These are phyloP conservation scores for Aspergillus olivimuriae DNA, from an alignment of 495 filamentous ascomycete species.

Conservation along the genomic window DNA sequence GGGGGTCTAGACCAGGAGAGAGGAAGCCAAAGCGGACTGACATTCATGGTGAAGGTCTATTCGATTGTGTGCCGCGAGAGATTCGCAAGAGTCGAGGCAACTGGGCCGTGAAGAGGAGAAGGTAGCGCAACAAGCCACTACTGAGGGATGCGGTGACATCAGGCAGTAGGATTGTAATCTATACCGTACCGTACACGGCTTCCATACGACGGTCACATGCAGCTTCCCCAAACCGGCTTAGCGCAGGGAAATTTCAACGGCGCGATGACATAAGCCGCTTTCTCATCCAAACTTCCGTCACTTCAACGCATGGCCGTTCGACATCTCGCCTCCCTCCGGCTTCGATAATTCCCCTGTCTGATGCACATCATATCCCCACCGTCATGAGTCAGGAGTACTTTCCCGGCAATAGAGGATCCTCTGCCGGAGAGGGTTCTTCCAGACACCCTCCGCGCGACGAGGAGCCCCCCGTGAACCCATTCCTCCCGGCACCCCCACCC, in stretches of 20 bases:
- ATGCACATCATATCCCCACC: constrained; percentile 13
- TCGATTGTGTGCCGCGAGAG: no score
- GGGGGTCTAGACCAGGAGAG: constrained; percentile 9
- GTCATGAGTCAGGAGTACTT: constrained; percentile 73
- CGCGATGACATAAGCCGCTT: constrained; percentile 1
- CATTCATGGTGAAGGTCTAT: constrained; percentile 64
- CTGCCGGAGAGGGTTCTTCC: constrained; percentile 34
- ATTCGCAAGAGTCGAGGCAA: neutral
- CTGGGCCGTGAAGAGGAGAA: no score
- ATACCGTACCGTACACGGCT: no score
- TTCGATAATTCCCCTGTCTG: no score
- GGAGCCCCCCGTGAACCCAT: constrained; percentile 22
- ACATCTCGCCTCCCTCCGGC: neutral
- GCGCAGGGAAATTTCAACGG: no score
- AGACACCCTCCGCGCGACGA: constrained; percentile 27
- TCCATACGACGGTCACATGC: constrained; percentile 15
- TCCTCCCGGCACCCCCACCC: constrained; percentile 39
- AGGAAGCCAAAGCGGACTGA: constrained; percentile 21
- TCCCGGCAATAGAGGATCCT: constrained; percentile 37
- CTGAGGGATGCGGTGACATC: no score
- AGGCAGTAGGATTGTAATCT: no score
- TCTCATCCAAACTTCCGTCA: no score
- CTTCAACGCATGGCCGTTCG: neutral
- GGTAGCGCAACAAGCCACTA: no score
- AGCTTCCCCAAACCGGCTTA: neutral